phyloP scores from a whole-genome alignment of 2,329 filamentous ascomycete species.

The Fusarium nematophilum region DNA sequence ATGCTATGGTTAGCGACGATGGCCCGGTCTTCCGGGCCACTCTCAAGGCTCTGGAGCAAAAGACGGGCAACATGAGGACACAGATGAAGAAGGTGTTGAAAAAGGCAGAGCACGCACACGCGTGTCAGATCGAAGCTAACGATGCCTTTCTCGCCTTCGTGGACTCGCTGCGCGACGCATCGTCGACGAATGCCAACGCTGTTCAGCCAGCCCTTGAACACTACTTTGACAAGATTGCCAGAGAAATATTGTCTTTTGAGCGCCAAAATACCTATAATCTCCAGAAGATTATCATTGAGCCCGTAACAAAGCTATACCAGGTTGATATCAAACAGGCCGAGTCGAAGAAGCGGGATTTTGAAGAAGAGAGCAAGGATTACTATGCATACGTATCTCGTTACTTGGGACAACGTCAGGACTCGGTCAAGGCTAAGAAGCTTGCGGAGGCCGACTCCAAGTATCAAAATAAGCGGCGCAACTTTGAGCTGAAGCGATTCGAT shows the following conservation, averaged over 20 bases:
- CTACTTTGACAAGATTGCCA: conserved; percentile 97
- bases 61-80: conserved; percentile 91
- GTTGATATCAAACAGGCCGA: conserved; percentile 98
- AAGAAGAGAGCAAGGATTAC: conserved; percentile 98
- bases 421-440: conserved; percentile 96
- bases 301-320: conserved; percentile 89
- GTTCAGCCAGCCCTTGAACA: conserved; percentile 98
- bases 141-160: conserved; percentile 86
- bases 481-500: conserved; percentile 97
- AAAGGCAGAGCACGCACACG: conserved; percentile 88
- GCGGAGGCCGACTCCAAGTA: conserved; percentile 96
- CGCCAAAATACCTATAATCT: conserved; percentile 84
- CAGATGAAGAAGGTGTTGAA: conserved; percentile 98
- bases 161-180: conserved; percentile 86
- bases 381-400: conserved; percentile 96
- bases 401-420: conserved; percentile 95
- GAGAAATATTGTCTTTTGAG: conserved; percentile 89
- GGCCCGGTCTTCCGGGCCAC: conserved; percentile 96
- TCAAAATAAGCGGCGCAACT: conserved; percentile 90
- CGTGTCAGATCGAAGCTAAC: conserved; percentile 85
- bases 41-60: conserved; percentile 95
- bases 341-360: conserved; percentile 95
- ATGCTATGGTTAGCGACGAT: conserved; percentile 87
- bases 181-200: conserved; percentile 91
- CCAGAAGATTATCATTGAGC: conserved; percentile 94